Conservation (phyloP, 2,329 filamentous ascomycete species). For the Teratosphaeria nubilosa region DNA sequence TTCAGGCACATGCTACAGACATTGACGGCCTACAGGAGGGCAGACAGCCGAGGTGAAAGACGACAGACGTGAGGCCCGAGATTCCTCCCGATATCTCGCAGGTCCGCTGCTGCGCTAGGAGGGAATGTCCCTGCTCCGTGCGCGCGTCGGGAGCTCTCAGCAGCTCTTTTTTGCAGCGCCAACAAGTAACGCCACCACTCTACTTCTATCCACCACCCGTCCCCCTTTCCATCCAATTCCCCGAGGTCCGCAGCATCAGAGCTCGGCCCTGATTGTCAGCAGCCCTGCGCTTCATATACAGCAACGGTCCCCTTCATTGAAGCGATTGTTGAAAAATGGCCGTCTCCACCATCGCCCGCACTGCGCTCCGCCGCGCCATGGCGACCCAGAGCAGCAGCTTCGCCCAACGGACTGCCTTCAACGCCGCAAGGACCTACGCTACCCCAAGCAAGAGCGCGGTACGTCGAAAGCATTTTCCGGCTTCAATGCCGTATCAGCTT, state of each 20-base stretch:
- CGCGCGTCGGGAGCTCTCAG: neutral
- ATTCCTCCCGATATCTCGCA: neutral
- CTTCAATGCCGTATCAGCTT: slow-evolving; percentile 19
- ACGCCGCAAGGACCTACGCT: slow-evolving; percentile 78
- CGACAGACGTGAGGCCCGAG: neutral
- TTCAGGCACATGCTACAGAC: too few relatives aligned
- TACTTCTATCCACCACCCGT: slow-evolving; percentile 3
- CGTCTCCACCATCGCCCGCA: slow-evolving; percentile 38
- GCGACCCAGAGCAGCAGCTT: slow-evolving; percentile 56
- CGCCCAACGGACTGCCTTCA: slow-evolving; percentile 53
- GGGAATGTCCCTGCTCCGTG: neutral
- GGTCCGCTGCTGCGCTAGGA: neutral
- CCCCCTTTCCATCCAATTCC: slow-evolving; percentile 1
- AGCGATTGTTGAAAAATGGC: slow-evolving; percentile 21
- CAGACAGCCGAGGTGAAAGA: neutral
- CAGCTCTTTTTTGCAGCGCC: neutral
- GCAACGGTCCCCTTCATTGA: slow-evolving; percentile 4
- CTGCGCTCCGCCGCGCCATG: slow-evolving; percentile 70
- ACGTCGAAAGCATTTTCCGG: slow-evolving; percentile 22
- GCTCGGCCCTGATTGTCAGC: neutral
- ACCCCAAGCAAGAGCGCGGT: slow-evolving; percentile 88
- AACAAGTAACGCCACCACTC: neutral
- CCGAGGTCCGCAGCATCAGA: neutral
- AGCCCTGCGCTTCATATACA: neutral
- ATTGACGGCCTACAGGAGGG: neutral